Evolutionary conservation across 2,329 filamentous ascomycete genomes (phyloP), one percentile per base, ranked within the genome.

Genomic region (Pseudocercospora fijiensis): DNA sequence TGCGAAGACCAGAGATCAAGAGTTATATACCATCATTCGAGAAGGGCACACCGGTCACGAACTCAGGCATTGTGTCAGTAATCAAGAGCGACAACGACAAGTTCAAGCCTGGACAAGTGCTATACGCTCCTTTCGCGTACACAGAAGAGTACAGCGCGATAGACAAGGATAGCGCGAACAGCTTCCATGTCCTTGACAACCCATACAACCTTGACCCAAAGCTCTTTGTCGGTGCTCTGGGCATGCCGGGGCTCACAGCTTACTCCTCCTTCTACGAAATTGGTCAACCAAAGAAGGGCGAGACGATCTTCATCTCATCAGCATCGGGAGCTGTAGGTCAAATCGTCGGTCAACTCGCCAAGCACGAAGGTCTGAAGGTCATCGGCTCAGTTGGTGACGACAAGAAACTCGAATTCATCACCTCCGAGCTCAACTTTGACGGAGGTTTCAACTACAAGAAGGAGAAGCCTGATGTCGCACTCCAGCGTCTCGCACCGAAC

Each of bases 361-460:
- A 94, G 84, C 86, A 88, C 65, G 88, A 93, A 76, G 91, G 91
- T 1, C 78, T 95, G 62, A 88, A 78, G 51, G 91, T 96, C 45
- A 88, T 96, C 67, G 92, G 91, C 18, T 91, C 87, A 58, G 91
- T 92, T 10, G 91, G 92, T 2, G 86, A 86, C 18, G 89, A 93
- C 72, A 88, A 90, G 73, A 96, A 96, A 81, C 82, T 92, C 24
- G 85, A 90, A 20, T 95, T 87, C 76, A 89, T 92, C 75, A 80
- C 76, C 61, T 86, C 89, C 60, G 86, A 90, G 56, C 83, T 92
- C 33, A 82, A 83, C 26, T 92, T 92, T 74, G 88, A 92, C 72
- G 84, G 77, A 16, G 91, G 88, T 8, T 95, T 94, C 80, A 95
- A 96, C 82, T 96, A 96, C 83, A 94, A 95, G 84, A 92, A 86